phyloP scores from a whole-genome alignment of 2,329 filamentous ascomycete genomes.

The Huntiella moniliformis region DNA sequence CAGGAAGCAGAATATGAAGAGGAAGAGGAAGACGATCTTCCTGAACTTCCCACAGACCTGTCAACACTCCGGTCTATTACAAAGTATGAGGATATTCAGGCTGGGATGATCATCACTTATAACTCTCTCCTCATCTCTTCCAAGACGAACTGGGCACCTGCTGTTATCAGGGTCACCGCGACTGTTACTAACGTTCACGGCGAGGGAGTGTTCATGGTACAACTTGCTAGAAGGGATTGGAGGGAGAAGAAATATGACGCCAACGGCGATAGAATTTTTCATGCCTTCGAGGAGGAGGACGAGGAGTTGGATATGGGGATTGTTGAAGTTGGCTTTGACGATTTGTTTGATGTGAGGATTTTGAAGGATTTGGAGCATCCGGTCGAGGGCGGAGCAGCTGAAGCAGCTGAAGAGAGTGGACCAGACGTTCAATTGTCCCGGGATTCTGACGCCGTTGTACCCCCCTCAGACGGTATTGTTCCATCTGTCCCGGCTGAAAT shows the following conservation, averaged over 20 bases:
- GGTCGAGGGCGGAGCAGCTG: not conserved
- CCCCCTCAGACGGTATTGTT: too few species aligned
- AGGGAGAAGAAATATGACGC: conserved; percentile 26
- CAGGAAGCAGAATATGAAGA: not conserved
- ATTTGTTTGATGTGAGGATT: not conserved
- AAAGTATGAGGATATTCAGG: too few species aligned
- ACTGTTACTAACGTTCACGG: conserved; percentile 38
- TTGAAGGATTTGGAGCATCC: not conserved
- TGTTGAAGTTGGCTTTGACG: not conserved
- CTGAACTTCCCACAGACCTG: conserved; percentile 39
- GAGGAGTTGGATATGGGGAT: not conserved
- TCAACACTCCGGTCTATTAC: conserved; percentile 23
- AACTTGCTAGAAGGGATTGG: conserved; percentile 51
- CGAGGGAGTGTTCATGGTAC: conserved; percentile 34
- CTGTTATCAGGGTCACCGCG: conserved; percentile 45
- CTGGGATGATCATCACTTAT: conserved; percentile 50
- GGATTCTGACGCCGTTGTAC: too few species aligned
- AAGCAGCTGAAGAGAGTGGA: too few species aligned
- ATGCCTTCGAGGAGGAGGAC: not conserved
- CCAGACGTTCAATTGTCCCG: too few species aligned
- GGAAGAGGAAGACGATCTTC: conserved; percentile 33
- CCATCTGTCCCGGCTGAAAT: too few species aligned
- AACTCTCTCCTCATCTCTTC: conserved; percentile 43
- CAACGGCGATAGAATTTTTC: conserved; percentile 23
- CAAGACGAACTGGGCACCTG: conserved; percentile 47